Percentiles rank a stretch among this genome's conserved stretches.
Conservation (phyloP, 225 moss, liverwort and hornwort species). For the Neckera pumila region DNA sequence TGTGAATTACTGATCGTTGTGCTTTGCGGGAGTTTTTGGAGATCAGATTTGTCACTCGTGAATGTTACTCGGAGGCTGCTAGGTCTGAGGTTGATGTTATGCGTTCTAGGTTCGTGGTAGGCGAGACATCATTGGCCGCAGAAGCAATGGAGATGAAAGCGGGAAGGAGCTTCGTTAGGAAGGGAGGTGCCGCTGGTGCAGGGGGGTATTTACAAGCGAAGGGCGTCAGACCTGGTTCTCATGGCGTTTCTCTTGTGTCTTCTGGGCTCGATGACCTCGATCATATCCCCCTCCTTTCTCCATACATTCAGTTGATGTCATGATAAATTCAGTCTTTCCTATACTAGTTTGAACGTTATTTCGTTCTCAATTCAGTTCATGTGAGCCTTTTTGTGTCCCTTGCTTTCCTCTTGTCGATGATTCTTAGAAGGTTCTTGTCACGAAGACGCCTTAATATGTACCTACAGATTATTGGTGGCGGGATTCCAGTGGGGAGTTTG, state of each 20-base stretch:
- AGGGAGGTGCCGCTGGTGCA: slow-evolving; percentile 18
- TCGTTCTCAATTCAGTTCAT: neutral
- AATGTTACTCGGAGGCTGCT: neutral
- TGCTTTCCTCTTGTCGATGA: neutral
- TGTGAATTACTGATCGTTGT: neutral
- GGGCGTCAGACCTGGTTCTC: slow-evolving; percentile 69
- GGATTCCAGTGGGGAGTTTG: slow-evolving; percentile 80
- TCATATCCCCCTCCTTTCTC: slow-evolving; percentile 56
- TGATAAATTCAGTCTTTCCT: neutral
- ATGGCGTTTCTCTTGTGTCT: slow-evolving; percentile 73
- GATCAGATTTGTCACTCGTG: neutral
- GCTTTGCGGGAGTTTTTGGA: neutral
- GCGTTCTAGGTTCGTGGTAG: neutral
- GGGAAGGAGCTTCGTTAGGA: slow-evolving; percentile 60
- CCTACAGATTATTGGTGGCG: slow-evolving; percentile 83
- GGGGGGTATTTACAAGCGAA: slow-evolving; percentile 42
- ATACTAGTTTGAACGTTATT: neutral
- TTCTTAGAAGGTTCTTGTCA: neutral
- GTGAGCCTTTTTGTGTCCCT: neutral
- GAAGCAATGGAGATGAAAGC: slow-evolving; percentile 28
- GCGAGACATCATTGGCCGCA: neutral
- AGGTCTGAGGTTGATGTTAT: neutral
- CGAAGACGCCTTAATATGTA: slow-evolving; percentile 22
- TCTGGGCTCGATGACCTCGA: slow-evolving; percentile 81
- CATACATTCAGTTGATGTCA: neutral